Evolutionary conservation across 345 rosid species (phyloP).

Genomic region (Citropsis articulata): DNA sequence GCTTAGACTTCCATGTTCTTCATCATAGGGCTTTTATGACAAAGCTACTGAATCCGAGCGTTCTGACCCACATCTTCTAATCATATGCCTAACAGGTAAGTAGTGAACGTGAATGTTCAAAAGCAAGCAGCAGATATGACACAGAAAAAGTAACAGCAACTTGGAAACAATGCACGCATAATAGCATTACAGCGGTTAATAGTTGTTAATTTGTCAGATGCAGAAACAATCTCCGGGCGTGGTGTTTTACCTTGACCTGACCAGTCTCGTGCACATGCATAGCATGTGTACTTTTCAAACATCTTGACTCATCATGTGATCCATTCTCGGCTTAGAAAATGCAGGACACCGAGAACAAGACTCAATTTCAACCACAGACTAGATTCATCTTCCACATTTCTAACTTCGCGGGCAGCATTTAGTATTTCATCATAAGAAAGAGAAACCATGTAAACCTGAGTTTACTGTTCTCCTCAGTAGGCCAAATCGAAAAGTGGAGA

Average conservation of each 20-base stretch:
- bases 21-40: not conserved
- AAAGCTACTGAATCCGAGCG: no score
- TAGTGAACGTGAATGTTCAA: not conserved
- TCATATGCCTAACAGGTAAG: not conserved
- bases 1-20: not conserved
- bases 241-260: constrained; percentile 1
- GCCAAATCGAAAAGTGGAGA: no score
- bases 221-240: not conserved
- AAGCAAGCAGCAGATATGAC: constrained; percentile 1
- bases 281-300: constrained; percentile 6
- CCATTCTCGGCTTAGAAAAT: not conserved
- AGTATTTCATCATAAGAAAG: not conserved
- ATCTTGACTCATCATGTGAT: not conserved
- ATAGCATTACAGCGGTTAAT: no score
- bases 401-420: not conserved
- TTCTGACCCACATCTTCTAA: not conserved
- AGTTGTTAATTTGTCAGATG: constrained; percentile 13
- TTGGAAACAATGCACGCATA: not conserved
- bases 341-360: not conserved
- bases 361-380: not conserved
- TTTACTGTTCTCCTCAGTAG: not conserved
- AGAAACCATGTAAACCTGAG: not conserved
- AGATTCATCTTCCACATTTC: not conserved
- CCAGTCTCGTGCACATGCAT: constrained; percentile 2
- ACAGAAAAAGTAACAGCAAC: not conserved